Evolutionary conservation across 2,329 filamentous ascomycete genomes (phyloP).

Genomic region (Alternaria postmessia): DNA sequence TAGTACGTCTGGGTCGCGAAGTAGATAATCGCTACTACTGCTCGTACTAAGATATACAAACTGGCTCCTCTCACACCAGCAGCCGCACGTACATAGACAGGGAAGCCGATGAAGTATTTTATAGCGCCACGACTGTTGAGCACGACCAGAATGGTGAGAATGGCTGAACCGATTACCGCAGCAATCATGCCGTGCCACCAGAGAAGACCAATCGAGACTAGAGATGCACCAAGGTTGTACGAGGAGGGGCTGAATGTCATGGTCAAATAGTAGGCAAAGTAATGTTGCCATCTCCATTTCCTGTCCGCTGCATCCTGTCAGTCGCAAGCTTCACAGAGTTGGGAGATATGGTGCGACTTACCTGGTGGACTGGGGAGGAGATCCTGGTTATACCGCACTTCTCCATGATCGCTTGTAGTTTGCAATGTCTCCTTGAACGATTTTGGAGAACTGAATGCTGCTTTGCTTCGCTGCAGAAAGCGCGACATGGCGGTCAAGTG

Average conservation of each 20-base stretch:
- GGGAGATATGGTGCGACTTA: too few species aligned
- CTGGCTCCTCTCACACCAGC: conserved; percentile 28
- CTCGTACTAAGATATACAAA: conserved; percentile 28
- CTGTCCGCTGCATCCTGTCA: conserved; percentile 19
- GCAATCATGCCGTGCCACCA: conserved; percentile 33
- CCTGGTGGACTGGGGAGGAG: conserved; percentile 27
- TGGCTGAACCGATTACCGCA: conserved; percentile 25
- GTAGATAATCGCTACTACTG: conserved; percentile 30
- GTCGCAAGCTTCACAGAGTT: neutral
- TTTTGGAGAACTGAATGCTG: conserved; percentile 42
- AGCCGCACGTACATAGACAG: conserved; percentile 28
- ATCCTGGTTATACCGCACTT: conserved; percentile 27
- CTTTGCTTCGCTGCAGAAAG: conserved; percentile 24
- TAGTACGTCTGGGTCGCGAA: conserved; percentile 31
- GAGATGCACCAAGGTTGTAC: conserved; percentile 30
- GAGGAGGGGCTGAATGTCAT: conserved; percentile 27
- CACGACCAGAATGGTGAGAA: conserved; percentile 27
- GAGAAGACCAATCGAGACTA: conserved; percentile 27
- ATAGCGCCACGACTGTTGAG: conserved; percentile 30
- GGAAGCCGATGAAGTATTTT: conserved; percentile 31
- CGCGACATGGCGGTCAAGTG: conserved; percentile 7
- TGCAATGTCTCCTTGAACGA: conserved; percentile 15
- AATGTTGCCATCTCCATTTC: conserved; percentile 32
- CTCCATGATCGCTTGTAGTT: conserved; percentile 13
- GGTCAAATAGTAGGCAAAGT: conserved; percentile 32